phyloP scores from a whole-genome alignment of 441 rosid genomes.

The Populus hybrid region DNA sequence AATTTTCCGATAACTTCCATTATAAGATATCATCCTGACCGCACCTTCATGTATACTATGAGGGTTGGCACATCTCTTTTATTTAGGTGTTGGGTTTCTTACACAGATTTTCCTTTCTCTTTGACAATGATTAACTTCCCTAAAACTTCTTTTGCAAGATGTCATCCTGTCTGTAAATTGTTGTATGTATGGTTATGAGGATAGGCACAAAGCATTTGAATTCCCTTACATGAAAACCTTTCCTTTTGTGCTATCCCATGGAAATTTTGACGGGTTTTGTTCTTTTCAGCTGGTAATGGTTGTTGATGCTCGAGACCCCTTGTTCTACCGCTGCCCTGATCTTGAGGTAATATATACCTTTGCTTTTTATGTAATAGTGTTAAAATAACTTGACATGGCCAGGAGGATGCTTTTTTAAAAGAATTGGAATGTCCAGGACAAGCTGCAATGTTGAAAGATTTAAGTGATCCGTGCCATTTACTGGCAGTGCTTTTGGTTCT shows the following conservation, averaged over 20 bases:
- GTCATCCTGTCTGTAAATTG: background rate
- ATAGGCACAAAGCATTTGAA: background rate
- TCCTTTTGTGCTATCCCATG: background rate
- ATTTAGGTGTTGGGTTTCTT: background rate
- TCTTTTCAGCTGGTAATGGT: constrained; percentile 84
- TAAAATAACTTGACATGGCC: constrained; percentile 3
- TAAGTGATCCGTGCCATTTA: no score
- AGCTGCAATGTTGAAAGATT: no score
- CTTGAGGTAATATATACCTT: constrained; percentile 66
- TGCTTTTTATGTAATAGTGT: background rate
- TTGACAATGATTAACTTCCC: background rate
- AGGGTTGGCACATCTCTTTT: background rate
- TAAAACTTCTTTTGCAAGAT: no score
- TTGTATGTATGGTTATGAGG: background rate
- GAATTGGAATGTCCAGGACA: background rate
- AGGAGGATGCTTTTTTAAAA: background rate
- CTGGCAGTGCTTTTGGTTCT: no score
- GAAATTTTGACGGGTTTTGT: background rate
- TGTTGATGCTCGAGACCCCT: constrained; percentile 90
- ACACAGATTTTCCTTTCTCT: background rate
- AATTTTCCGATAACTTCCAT: background rate
- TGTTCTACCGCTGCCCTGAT: constrained; percentile 91
- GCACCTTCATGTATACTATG: background rate
- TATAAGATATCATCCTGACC: background rate
- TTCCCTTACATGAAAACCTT: background rate